Conservation (phyloP, 2,329 filamentous ascomycete species). For the Penicillium sp. region DNA sequence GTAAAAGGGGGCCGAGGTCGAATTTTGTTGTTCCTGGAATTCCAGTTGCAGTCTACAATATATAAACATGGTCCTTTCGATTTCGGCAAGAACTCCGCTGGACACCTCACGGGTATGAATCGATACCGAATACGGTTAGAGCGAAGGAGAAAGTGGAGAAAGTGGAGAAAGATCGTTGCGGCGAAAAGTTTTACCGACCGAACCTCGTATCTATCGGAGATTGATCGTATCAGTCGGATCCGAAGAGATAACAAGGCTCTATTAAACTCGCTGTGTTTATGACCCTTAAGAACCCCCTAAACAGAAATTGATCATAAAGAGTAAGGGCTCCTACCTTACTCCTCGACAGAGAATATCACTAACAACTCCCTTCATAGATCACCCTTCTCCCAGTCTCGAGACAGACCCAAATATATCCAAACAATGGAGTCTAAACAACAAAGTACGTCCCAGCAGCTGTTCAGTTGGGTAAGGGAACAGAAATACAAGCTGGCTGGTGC, state of each 20-base stretch:
- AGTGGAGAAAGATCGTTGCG: background rate
- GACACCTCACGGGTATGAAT: background rate
- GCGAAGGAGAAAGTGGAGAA: background rate
- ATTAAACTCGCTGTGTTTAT: background rate
- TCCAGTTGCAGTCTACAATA: background rate
- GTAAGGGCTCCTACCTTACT: background rate
- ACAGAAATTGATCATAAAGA: background rate
- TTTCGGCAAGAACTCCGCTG: background rate
- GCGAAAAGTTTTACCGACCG: background rate
- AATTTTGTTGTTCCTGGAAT: background rate
- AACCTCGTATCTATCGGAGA: background rate
- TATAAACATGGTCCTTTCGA: background rate
- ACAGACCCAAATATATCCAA: background rate
- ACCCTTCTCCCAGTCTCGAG: background rate
- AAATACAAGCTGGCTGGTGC: background rate
- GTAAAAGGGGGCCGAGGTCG: background rate
- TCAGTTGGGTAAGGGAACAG: background rate
- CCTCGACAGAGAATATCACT: no score
- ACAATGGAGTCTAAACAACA: background rate
- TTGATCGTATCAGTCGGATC: constrained; percentile 2
- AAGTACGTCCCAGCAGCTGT: background rate
- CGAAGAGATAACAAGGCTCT: background rate
- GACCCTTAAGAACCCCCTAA: background rate
- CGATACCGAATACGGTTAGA: background rate
- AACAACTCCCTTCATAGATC: background rate